Evolutionary conservation across 257 asterid genomes (phyloP).

Genomic region (Scutellaria minor): DNA sequence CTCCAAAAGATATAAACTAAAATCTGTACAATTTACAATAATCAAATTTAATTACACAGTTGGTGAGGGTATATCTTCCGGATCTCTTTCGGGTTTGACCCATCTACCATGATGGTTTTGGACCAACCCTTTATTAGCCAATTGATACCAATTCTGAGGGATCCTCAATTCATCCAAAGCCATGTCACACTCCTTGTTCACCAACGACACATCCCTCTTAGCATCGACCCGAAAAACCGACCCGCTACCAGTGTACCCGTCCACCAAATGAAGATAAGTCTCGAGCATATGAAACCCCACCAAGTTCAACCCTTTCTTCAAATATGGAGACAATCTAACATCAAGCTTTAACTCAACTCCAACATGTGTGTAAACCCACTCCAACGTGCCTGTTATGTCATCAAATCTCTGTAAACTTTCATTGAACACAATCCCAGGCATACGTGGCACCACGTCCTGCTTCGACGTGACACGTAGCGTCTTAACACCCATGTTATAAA

Average conservation of each 20-base stretch:
- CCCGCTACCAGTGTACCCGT: constrained; percentile 48
- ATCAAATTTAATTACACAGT: constrained; percentile 25
- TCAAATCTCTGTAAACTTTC: constrained; percentile 77
- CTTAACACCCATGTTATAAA: constrained; percentile 63
- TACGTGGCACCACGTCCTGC: constrained; percentile 73
- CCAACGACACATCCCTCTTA: constrained; percentile 71
- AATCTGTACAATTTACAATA: too few species aligned
- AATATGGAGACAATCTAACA: constrained; percentile 56
- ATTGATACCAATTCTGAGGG: constrained; percentile 73
- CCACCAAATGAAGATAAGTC: constrained; percentile 76
- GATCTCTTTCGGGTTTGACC: constrained; percentile 74
- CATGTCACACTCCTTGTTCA: constrained; percentile 79
- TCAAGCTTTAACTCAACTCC: constrained; percentile 77
- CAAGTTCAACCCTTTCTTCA: constrained; percentile 61
- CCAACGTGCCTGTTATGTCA: constrained; percentile 71
- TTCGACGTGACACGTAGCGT: constrained; percentile 59
- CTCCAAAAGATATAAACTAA: background rate
- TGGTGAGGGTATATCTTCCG: constrained; percentile 73
- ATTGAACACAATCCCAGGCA: constrained; percentile 75
- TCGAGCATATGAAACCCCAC: constrained; percentile 75
- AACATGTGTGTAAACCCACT: constrained; percentile 82
- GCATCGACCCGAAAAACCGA: constrained; percentile 65
- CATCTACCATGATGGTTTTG: constrained; percentile 69
- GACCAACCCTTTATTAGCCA: constrained; percentile 66
- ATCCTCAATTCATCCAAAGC: constrained; percentile 71